Base-by-base conservation (phyloP, 2,329 filamentous ascomycete genomes). In the Tolypocladium ovalisporum region DNA sequence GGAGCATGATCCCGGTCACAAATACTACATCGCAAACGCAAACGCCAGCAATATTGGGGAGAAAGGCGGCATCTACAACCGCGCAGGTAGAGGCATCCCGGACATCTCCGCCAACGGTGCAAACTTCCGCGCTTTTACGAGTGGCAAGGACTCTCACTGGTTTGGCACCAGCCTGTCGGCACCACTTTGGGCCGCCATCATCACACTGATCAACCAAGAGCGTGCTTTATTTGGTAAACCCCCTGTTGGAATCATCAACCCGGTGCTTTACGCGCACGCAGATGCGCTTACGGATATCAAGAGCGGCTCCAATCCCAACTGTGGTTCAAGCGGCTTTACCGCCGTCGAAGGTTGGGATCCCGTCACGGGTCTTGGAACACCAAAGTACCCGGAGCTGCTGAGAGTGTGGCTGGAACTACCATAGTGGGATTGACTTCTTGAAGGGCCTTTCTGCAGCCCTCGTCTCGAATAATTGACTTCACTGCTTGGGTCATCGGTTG, bases 31-130 rank as follows among this genome's bases (percentile, higher is more conserved):
- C 4, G 53, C 42, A 8, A 59, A 68, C 36, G 57, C 55, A 29
- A 57, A 78, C 71, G 67, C 70, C 66, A 57, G 58, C 56, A 69
- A 74, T 37, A 66, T 82, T 40, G 55, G 57, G 19, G 54, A 60
- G 52, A 54, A 58, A 61, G 62, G 64, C 15, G 64, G 67, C 12
- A 65, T 69, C 35, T 73, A 71, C 63, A 71, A 71, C 57, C 60
- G 60, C 22, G 69, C 60, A 0, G 71, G 72, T 12, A 67, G 73
- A 35, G 73, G 66, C 8, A 73, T 72, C 57, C 73, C 73, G 1
- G 73, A 75, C 58, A 62, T 75, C 6, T 65, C 67, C 7, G 70
- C 70, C 1, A 73, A 84, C 56, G 73, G 80, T 2, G 77, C 77
- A 22, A 81, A 85, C 67, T 81, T 80, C 53, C 47, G 54, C 9